Evolutionary conservation across 2,329 filamentous ascomycete genomes (phyloP).

Genomic region (Colletotrichum sp.): DNA sequence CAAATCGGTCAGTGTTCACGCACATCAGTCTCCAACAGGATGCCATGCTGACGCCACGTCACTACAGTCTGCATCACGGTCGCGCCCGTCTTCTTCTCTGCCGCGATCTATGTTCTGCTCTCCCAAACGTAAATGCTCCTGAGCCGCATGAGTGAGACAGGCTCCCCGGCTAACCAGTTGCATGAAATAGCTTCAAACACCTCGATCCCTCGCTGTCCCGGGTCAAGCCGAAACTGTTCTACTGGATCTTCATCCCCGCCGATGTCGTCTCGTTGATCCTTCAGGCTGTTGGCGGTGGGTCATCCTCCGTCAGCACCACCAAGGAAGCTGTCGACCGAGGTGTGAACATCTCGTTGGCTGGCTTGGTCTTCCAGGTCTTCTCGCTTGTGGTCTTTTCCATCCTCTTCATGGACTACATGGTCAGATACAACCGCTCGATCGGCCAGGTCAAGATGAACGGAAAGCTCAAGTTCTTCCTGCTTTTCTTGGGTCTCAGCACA

Average conservation of each 20-base stretch:
- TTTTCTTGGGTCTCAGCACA: conserved; percentile 53
- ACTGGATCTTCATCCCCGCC: conserved; percentile 48
- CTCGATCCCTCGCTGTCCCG: conserved; percentile 28
- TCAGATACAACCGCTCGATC: conserved; percentile 29
- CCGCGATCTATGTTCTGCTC: conserved; percentile 30
- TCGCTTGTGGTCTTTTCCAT: conserved; percentile 49
- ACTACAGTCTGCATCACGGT: conserved; percentile 33
- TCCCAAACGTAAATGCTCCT: conserved; percentile 10
- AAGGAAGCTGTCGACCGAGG: conserved; percentile 33
- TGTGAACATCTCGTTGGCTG: conserved; percentile 53
- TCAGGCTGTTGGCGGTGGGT: conserved; percentile 54
- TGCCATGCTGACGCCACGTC: neutral
- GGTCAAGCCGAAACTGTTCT: conserved; percentile 32
- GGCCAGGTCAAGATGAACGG: conserved; percentile 28
- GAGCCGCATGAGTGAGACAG: neutral
- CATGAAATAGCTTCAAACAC: conserved; percentile 26
- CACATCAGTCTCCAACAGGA: too few species aligned
- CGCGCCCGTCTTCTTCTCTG: conserved; percentile 30
- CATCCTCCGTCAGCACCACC: conserved; percentile 42
- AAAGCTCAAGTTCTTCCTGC: conserved; percentile 52
- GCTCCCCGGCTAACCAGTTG: neutral
- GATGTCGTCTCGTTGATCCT: conserved; percentile 56
- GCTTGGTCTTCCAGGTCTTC: conserved; percentile 55
- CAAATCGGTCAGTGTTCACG: conserved; percentile 51
- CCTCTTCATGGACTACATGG: conserved; percentile 46